These are phyloP conservation scores for Aspergillus sp. DNA, from an alignment of 2,329 filamentous ascomycete genomes.

Conservation along the genomic window DNA sequence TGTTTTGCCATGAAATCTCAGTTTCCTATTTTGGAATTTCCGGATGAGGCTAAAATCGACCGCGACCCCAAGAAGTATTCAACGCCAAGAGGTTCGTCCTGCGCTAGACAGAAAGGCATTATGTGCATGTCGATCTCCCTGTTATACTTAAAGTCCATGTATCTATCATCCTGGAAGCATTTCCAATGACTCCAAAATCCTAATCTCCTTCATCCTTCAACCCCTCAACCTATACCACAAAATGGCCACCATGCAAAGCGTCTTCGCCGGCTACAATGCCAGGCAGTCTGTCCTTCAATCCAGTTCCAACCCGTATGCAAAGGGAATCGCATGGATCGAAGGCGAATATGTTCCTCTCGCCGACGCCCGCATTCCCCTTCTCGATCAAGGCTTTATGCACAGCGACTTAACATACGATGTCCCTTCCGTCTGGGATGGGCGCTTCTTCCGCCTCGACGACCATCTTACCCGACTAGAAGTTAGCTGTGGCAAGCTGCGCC, in stretches of 20 bases:
- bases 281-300: constrained; percentile 32
- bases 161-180: neutral
- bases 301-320: constrained; percentile 41
- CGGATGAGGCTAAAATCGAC: neutral
- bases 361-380: constrained; percentile 51
- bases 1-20: neutral
- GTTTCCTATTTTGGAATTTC: neutral
- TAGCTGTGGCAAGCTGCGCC: constrained; percentile 48
- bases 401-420: constrained; percentile 56
- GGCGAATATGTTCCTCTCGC: constrained; percentile 45
- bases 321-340: constrained; percentile 51
- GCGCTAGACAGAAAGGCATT: neutral
- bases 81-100: neutral
- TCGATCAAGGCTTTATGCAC: constrained; percentile 56
- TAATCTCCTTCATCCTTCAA: neutral
- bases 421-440: constrained; percentile 52
- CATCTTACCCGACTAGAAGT: constrained; percentile 47
- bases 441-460: constrained; percentile 54
- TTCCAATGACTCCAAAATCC: neutral
- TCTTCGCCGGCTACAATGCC: constrained; percentile 41
- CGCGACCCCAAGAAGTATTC: neutral
- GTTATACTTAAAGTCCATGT: neutral
- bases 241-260: constrained; percentile 47
- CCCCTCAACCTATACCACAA: neutral
- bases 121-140: neutral